Evolutionary conservation across 768 basidiomycete species (phyloP).

Genomic region (Cystofilobasidium ferigula): DNA sequence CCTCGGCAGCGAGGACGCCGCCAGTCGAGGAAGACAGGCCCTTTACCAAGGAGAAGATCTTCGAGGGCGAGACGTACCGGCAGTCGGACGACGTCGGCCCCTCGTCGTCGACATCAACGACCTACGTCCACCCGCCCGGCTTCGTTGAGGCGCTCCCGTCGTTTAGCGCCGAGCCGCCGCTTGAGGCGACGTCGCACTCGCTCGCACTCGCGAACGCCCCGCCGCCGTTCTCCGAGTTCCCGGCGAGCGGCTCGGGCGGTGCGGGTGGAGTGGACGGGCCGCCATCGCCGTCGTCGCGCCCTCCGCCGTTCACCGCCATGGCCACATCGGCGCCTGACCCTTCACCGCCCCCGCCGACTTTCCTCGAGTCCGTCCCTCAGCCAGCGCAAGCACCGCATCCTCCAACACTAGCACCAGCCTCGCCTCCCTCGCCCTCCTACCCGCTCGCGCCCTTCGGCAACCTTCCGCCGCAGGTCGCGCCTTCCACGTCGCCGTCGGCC

Average conservation of each 20-base stretch:
- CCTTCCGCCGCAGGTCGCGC: background rate
- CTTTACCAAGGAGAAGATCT: conserved; percentile 11
- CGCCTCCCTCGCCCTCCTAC: background rate
- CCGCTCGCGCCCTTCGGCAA: background rate
- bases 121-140: background rate
- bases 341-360: conserved; percentile 12
- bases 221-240: conserved; percentile 24
- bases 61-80: conserved; percentile 11
- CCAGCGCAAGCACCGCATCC: background rate
- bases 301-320: background rate
- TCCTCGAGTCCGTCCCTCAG: background rate
- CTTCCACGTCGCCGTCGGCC: background rate
- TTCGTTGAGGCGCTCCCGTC: background rate
- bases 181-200: background rate
- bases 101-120: background rate
- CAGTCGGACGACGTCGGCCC: conserved; percentile 14
- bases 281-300: background rate
- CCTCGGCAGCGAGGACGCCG: background rate
- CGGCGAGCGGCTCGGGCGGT: background rate
- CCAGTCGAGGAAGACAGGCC: background rate
- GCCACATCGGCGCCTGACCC: background rate
- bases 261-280: background rate
- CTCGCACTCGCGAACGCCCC: conserved; percentile 7
- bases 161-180: background rate
- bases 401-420: background rate